Evolutionary conservation across 345 rosid genomes (phyloP).

Genomic region (Mercurialis annua): DNA sequence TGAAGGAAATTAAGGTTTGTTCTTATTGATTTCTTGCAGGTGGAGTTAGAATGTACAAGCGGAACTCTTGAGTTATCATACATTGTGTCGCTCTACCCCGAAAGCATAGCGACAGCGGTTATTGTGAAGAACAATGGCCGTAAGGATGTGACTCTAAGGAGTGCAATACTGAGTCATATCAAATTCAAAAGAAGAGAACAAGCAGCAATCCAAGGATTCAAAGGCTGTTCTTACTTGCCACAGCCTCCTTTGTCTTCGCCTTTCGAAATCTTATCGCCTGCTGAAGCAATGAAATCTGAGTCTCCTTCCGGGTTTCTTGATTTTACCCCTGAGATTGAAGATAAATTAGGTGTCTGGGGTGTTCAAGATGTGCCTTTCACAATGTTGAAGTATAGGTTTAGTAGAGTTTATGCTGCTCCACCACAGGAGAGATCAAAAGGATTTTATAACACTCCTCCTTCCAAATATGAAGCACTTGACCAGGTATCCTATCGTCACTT

Average conservation of each 20-base stretch:
- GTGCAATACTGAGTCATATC: slow-evolving; percentile 72
- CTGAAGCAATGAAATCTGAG: slow-evolving; percentile 77
- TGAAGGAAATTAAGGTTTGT: background rate
- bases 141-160: slow-evolving; percentile 54
- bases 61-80: slow-evolving; percentile 64
- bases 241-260: slow-evolving; percentile 73
- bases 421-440: slow-evolving; percentile 69
- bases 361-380: slow-evolving; percentile 60
- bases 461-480: slow-evolving; percentile 85
- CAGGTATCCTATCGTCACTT: too few species aligned
- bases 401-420: slow-evolving; percentile 75
- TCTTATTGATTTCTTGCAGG: slow-evolving; percentile 39
- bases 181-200: slow-evolving; percentile 52
- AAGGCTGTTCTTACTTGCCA: slow-evolving; percentile 58
- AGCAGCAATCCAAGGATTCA: slow-evolving; percentile 62
- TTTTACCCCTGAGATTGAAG: slow-evolving; percentile 44
- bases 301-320: slow-evolving; percentile 57
- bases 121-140: slow-evolving; percentile 68
- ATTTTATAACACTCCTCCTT: slow-evolving; percentile 63
- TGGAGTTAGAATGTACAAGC: slow-evolving; percentile 59
- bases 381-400: slow-evolving; percentile 52
- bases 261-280: slow-evolving; percentile 68
- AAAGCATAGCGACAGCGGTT: slow-evolving; percentile 73
- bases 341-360: slow-evolving; percentile 65
- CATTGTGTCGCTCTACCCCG: slow-evolving; percentile 63